phyloP scores from a whole-genome alignment of 129 eudicot genomes.

The Centrapalus pauciflorus region DNA sequence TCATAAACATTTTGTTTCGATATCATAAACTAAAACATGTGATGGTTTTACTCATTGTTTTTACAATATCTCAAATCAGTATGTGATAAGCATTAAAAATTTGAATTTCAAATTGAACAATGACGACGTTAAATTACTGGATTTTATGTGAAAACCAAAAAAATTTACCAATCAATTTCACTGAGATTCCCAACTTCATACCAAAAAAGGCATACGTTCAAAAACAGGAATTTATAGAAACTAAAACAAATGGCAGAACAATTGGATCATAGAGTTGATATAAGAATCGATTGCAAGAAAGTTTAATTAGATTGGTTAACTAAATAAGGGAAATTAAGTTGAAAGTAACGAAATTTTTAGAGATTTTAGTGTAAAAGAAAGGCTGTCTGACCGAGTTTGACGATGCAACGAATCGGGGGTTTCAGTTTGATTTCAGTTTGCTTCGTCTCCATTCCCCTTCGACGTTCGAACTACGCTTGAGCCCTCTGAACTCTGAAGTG shows the following conservation, averaged over 20 bases:
- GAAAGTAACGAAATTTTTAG: not conserved
- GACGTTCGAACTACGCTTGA: not conserved
- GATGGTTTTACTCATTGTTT: no score
- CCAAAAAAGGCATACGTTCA: not conserved
- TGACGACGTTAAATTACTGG: no score
- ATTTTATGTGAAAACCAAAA: not conserved
- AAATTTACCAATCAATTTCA: not conserved
- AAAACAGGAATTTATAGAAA: not conserved
- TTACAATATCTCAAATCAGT: not conserved
- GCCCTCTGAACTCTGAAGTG: not conserved
- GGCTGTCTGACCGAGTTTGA: slow-evolving; percentile 60
- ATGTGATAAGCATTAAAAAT: not conserved
- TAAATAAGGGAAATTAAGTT: not conserved
- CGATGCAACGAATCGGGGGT: slow-evolving; percentile 66
- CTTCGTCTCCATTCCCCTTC: slow-evolving; percentile 18
- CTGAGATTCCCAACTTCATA: not conserved
- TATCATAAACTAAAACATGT: no score
- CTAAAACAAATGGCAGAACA: not conserved
- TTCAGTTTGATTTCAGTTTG: slow-evolving; percentile 21
- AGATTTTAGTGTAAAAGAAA: not conserved
- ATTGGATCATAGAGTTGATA: not conserved
- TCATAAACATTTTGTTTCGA: no score
- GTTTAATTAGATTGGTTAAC: not conserved
- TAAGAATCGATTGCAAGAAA: not conserved
- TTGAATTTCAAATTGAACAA: not conserved